Evolutionary conservation across 805 yeast genomes (phyloP), one percentile per base, ranked within the genome.

Genomic region (Candida maris): DNA sequence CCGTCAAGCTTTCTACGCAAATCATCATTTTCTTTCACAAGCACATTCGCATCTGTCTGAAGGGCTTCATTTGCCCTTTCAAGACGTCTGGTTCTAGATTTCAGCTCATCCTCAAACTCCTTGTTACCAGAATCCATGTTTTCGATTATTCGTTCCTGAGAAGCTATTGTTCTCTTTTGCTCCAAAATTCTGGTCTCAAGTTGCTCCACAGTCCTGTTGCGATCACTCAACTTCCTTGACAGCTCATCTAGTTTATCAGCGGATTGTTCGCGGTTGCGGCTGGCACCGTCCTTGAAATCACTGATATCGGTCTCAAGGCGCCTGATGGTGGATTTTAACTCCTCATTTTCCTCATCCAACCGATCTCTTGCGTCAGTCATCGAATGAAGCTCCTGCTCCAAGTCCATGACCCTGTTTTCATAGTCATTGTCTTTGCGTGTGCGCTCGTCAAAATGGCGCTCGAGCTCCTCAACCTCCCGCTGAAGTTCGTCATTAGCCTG

Each of bases 331-430:
- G 36, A 12, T 29, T 40, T 28, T 8, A 41, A 36, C 7, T 37
- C 37, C 17, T 45, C 48, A 14, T 37, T 34, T 3, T 35, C 16
- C 3, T 29, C 46, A 21, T 44, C 35, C 29, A 49, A 31, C n/a
- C 32, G 32, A 22, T 48, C 52, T 18, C 38, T 36, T 32, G 45
- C 41, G 24, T 41, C 43, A 9, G 26, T 37, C 19, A 45, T 8
- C 8, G 26, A 8, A 16, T 28, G 19, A 27, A 44, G 16, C 5
- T 45, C 43, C 10, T 38, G 45, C 30, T 42, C 37, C 34, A 49
- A 30, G 19, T 48, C 41, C 14, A 23, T 10, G 4, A 43, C 15
- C n/a, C 42, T 41, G 19, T 39, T 36, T 10, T 41, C 48, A 19
- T 37, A 33, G 3, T 25, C 22, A 9, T 13, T 19, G 9, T 32